These are phyloP conservation scores for Pyrenochaeta sp. DNA, from an alignment of 2,329 filamentous ascomycete species.

Conservation along the genomic window DNA sequence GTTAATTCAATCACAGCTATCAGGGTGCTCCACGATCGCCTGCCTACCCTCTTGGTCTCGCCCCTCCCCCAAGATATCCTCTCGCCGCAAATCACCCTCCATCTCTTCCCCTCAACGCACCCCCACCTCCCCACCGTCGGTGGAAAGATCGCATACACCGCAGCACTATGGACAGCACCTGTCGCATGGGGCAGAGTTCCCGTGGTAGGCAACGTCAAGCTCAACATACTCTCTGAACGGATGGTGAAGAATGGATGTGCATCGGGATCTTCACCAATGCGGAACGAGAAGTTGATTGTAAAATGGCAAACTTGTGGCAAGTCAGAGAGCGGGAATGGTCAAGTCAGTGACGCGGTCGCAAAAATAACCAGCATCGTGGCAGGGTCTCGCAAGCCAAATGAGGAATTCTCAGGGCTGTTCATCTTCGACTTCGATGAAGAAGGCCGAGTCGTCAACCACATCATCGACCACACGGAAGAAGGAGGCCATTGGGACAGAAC, in stretches of 20 bases:
- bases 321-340: slow-evolving; percentile 54
- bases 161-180: slow-evolving; percentile 93
- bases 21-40: slow-evolving; percentile 66
- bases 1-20: slow-evolving; percentile 56
- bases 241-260: slow-evolving; percentile 70
- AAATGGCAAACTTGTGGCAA: slow-evolving; percentile 80
- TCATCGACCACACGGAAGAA: slow-evolving; percentile 91
- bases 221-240: slow-evolving; percentile 88
- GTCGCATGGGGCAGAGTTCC: slow-evolving; percentile 95
- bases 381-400: slow-evolving; percentile 53
- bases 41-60: slow-evolving; percentile 67
- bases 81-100: slow-evolving; percentile 67
- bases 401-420: slow-evolving; percentile 89
- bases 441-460: slow-evolving; percentile 84
- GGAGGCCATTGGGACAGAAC: slow-evolving; percentile 83
- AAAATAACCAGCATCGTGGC: slow-evolving; percentile 65
- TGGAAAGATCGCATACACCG: slow-evolving; percentile 87
- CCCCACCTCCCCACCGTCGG: slow-evolving; percentile 91
- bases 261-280: slow-evolving; percentile 45
- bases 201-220: slow-evolving; percentile 85
- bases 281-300: slow-evolving; percentile 84
- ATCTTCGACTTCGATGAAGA: slow-evolving; percentile 94
- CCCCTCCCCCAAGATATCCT: slow-evolving; percentile 69
- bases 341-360: slow-evolving; percentile 59
- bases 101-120: slow-evolving; percentile 76